Conservation (phyloP, 2,329 filamentous ascomycete genomes). For the Paecilomyces niveus region DNA sequence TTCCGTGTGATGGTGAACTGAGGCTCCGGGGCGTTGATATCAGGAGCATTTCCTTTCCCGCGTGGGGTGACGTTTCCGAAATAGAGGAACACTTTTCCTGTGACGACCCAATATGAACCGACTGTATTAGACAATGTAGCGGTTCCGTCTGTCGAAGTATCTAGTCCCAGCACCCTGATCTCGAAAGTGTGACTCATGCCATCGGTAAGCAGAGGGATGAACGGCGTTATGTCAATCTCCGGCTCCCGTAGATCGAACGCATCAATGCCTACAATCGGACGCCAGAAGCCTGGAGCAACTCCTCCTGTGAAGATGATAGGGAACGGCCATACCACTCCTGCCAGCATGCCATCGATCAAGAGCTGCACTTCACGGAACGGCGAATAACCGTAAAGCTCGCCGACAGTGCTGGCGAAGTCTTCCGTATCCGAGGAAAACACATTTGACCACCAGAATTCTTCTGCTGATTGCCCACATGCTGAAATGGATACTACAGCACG, state of each 20-base stretch:
- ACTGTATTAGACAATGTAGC: constrained; percentile 49
- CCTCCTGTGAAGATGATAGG: constrained; percentile 78
- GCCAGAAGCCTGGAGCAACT: constrained; percentile 67
- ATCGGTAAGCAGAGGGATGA: constrained; percentile 62
- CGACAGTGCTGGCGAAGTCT: constrained; percentile 52
- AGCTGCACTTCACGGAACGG: constrained; percentile 75
- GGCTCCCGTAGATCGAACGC: constrained; percentile 72
- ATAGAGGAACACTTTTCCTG: constrained; percentile 77
- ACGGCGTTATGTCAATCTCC: constrained; percentile 76
- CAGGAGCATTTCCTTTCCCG: constrained; percentile 14
- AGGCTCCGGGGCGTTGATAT: constrained; percentile 33
- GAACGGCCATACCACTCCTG: constrained; percentile 74
- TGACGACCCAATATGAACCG: constrained; percentile 65
- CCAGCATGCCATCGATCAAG: constrained; percentile 63
- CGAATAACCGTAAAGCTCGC: constrained; percentile 58
- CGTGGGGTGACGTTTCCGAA: constrained; percentile 40
- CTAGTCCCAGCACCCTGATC: constrained; percentile 59
- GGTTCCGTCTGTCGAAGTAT: constrained; percentile 46
- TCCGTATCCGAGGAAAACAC: constrained; percentile 56
- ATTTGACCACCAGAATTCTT: constrained; percentile 85
- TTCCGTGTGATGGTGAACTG: constrained; percentile 41
- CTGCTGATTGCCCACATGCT: constrained; percentile 65
- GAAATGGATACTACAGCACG: constrained; percentile 70
- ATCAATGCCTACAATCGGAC: constrained; percentile 70
- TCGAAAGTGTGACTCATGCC: constrained; percentile 59